Conservation (phyloP, 2,329 filamentous ascomycete genomes). For the Stemphylium beticola region DNA sequence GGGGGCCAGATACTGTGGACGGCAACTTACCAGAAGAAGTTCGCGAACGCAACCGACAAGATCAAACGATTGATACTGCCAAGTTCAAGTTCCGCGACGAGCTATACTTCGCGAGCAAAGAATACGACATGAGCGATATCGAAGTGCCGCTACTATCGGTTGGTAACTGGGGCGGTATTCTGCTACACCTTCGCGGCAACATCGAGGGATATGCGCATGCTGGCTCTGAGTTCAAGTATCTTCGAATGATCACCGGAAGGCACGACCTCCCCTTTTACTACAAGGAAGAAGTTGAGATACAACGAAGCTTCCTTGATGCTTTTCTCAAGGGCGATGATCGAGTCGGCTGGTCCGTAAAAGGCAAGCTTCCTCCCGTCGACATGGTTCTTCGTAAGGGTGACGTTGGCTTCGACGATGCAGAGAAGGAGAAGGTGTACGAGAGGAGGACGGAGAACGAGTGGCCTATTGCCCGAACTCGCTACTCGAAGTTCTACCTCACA, state of each 20-base stretch:
- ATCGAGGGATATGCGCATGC: slow-evolving; percentile 69
- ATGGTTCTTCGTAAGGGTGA: slow-evolving; percentile 70
- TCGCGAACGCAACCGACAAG: slow-evolving; percentile 55
- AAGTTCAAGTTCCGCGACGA: slow-evolving; percentile 66
- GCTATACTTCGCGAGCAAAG: slow-evolving; percentile 68
- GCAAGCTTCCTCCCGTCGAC: slow-evolving; percentile 66
- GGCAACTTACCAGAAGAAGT: slow-evolving; percentile 63
- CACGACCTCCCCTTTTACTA: slow-evolving; percentile 79
- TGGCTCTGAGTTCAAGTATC: slow-evolving; percentile 70
- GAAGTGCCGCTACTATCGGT: slow-evolving; percentile 71
- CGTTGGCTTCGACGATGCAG: slow-evolving; percentile 69
- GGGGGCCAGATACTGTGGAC: slow-evolving; percentile 64
- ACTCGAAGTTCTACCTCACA: slow-evolving; percentile 66
- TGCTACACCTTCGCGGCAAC: slow-evolving; percentile 72
- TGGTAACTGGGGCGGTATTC: slow-evolving; percentile 74
- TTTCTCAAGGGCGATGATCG: slow-evolving; percentile 72
- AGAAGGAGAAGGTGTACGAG: slow-evolving; percentile 62
- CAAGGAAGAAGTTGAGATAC: slow-evolving; percentile 69
- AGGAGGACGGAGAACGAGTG: slow-evolving; percentile 67
- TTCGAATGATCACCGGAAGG: slow-evolving; percentile 72
- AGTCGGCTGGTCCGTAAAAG: slow-evolving; percentile 64
- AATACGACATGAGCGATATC: slow-evolving; percentile 70
- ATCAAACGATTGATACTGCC: slow-evolving; percentile 41
- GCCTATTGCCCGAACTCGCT: slow-evolving; percentile 70
- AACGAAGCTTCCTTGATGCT: slow-evolving; percentile 71